Base-by-base conservation (phyloP, 2,329 filamentous ascomycete species). In the Fusarium sp. region DNA sequence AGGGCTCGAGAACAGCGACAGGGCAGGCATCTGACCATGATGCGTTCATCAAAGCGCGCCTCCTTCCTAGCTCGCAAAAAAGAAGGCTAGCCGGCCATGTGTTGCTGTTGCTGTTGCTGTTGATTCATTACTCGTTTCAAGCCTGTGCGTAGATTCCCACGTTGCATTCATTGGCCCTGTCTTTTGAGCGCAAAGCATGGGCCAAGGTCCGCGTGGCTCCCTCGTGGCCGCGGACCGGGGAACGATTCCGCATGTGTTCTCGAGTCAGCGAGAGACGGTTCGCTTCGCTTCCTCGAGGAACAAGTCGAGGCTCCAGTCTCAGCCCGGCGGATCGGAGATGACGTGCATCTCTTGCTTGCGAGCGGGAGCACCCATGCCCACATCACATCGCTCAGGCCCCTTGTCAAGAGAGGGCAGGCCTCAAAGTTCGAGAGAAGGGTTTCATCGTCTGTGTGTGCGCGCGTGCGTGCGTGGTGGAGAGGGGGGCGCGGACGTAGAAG, bases 261-360 rank as follows among this genome's bases (percentile, higher is more conserved):
- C 24, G 46, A 66, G 64, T 62, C 57, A 57, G 63, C 20, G n/a
- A 57, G 29, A 33, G 29, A 33, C 31, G 29, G 29, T 55, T 35
- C 29, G 29, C 27, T 53, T 31, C 29, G 24, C 42, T 44, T 44
- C 35, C 16, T 36, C 1, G 17, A 31, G 17, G 33, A 27, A 33
- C 24, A 17, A 31, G 40, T 64, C 67, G 67, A 78, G 76, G 69
- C 76, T 75, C 69, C 69, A 65, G 66, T 64, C 72, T 77, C 69
- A 74, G 64, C 71, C 69, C 69, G 70, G 68, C 66, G 53, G 70
- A 70, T 73, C 66, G 64, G 72, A 65, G 70, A 78, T 78, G 76
- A 76, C 76, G 69, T 78, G 76, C 76, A 78, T 73, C 29, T 55
- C 46, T 33, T 33, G 31, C 31, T 58, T 61, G 69, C 56, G 66